Conservation (phyloP, 2,329 filamentous ascomycete species). For the Alternaria sp. region DNA sequence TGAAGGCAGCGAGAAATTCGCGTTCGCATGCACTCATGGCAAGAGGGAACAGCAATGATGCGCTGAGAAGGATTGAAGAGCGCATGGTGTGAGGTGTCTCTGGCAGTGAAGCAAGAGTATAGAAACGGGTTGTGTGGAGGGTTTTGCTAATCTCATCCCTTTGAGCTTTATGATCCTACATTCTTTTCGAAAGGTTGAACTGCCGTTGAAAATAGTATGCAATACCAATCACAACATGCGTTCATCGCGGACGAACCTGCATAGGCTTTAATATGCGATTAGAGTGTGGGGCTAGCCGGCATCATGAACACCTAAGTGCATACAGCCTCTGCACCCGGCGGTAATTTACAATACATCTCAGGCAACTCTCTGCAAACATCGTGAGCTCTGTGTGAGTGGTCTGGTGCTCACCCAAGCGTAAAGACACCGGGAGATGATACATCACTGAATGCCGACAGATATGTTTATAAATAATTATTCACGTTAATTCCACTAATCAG, state of each 20-base stretch:
- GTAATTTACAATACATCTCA: neutral
- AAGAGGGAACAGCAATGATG: neutral
- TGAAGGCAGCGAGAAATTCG: conserved; percentile 25
- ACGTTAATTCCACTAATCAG: neutral
- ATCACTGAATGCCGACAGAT: neutral
- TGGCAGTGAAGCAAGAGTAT: neutral
- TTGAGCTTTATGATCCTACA: neutral
- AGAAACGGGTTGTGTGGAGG: rapidly evolving
- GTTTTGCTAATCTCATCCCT: rapidly evolving
- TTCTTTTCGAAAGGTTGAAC: neutral
- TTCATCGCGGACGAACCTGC: conserved; percentile 1
- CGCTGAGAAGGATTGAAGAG: neutral
- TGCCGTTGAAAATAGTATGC: conserved; percentile 3
- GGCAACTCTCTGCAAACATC: neutral
- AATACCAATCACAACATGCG: neutral
- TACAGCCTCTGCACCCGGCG: neutral
- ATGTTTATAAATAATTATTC: neutral
- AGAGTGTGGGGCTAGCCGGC: conserved; percentile 13
- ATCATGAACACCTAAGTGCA: neutral
- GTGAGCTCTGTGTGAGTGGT: neutral
- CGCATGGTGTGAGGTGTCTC: neutral
- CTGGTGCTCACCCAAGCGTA: neutral
- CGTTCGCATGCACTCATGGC: conserved; percentile 2
- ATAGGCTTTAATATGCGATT: conserved; percentile 3
- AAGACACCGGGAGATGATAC: neutral